These are phyloP conservation scores for Desmodesmus armatus DNA, from an alignment of 139 green algal genomes.

Conservation along the genomic window DNA sequence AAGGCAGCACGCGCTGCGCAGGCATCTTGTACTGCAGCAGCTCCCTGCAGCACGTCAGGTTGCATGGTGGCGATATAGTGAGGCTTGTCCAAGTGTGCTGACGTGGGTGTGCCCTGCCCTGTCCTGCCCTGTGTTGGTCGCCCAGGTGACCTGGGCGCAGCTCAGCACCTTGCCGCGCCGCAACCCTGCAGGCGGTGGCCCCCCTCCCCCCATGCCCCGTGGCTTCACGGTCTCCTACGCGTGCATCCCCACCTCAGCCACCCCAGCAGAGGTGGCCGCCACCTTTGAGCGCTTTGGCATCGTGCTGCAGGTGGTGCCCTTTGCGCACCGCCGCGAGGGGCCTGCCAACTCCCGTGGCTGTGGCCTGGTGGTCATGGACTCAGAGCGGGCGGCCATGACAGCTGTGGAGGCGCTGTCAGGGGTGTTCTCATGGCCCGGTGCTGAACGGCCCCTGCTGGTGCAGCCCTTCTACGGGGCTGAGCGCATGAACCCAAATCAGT, in stretches of 20 bases:
- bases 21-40: too few relatives aligned
- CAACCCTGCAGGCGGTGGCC: constrained; percentile 20
- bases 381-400: neutral
- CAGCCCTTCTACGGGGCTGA: constrained; percentile 26
- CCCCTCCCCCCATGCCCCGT: constrained; percentile 1
- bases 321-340: constrained; percentile 37
- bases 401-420: constrained; percentile 19
- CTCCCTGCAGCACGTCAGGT: too few relatives aligned
- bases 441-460: constrained; percentile 36
- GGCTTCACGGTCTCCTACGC: constrained; percentile 40
- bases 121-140: neutral
- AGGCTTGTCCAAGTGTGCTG: neutral
- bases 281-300: constrained; percentile 40
- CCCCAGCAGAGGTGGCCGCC: constrained; percentile 28
- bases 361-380: constrained; percentile 36
- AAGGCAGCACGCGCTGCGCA: too few relatives aligned
- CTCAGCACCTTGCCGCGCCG: constrained; percentile 33
- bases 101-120: neutral
- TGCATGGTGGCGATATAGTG: too few relatives aligned
- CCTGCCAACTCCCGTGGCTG: constrained; percentile 24
- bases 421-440: constrained; percentile 24
- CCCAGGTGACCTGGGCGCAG: constrained; percentile 50
- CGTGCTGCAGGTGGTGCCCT: constrained; percentile 47
- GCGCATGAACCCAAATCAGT: constrained; percentile 4
- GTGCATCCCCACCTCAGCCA: constrained; percentile 27